Percentiles rank a stretch among this genome's conserved stretches.
phyloP scores from a whole-genome alignment of 768 basidiomycete genomes.

The Tylopilus cervinicoccineus region DNA sequence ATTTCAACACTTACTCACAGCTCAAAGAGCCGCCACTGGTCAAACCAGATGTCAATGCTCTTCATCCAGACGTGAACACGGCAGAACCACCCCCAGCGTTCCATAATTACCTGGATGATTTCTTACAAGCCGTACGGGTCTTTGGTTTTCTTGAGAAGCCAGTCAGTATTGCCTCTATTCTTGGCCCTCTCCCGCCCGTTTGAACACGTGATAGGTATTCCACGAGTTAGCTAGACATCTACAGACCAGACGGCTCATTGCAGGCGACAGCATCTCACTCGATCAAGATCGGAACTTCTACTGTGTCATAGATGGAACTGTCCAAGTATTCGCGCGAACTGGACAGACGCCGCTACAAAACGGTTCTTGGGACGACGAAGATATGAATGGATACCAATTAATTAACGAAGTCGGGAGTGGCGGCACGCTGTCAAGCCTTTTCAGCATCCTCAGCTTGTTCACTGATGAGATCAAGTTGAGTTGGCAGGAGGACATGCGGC shows the following conservation, averaged over 20 bases:
- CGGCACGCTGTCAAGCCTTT: slow-evolving; percentile 91
- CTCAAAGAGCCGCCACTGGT: slow-evolving; percentile 78
- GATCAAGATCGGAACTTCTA: slow-evolving; percentile 95
- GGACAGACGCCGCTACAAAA: slow-evolving; percentile 48
- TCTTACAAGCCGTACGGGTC: slow-evolving; percentile 91
- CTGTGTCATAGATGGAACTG: slow-evolving; percentile 96
- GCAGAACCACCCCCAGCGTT: slow-evolving; percentile 70
- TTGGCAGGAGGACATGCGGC: slow-evolving; percentile 69
- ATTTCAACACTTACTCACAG: slow-evolving; percentile 70
- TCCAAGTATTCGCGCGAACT: slow-evolving; percentile 85
- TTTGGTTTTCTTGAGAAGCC: slow-evolving; percentile 98
- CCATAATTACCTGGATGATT: slow-evolving; percentile 97
- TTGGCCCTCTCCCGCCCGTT: not conserved
- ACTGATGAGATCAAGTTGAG: slow-evolving; percentile 91
- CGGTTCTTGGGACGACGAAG: slow-evolving; percentile 74
- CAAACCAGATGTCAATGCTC: slow-evolving; percentile 79
- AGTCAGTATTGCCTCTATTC: slow-evolving; percentile 40
- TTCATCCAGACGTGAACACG: slow-evolving; percentile 89
- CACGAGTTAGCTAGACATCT: slow-evolving; percentile 96
- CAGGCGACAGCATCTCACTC: slow-evolving; percentile 90
- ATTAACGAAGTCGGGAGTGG: slow-evolving; percentile 96
- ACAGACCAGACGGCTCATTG: slow-evolving; percentile 92
- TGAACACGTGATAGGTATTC: slow-evolving; percentile 59
- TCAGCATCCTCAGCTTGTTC: slow-evolving; percentile 95
- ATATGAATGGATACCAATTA: slow-evolving; percentile 93